Percentiles rank a stretch among this genome's conserved stretches.
phyloP scores from a whole-genome alignment of 164 flowering plant genomes.

The Vitis amurensis region DNA sequence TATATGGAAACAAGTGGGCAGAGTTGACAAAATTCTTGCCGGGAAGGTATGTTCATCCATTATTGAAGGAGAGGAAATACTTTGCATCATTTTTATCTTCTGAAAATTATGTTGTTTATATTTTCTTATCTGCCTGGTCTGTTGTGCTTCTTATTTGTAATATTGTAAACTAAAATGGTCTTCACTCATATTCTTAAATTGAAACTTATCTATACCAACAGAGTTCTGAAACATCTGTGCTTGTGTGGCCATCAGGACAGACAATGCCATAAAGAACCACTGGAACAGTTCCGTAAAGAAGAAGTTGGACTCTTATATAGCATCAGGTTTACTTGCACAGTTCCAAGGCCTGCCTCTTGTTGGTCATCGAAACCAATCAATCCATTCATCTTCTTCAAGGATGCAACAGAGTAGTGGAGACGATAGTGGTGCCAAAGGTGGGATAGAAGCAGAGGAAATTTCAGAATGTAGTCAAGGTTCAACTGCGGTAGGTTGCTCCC shows the following conservation, averaged over 20 bases:
- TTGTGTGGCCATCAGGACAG: constrained; percentile 69
- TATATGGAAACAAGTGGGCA: constrained; percentile 98
- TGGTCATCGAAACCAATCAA: constrained; percentile 37
- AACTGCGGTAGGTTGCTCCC: constrained; percentile 39
- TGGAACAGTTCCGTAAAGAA: constrained; percentile 98
- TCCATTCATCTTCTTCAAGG: constrained; percentile 46
- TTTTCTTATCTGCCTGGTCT: neutral
- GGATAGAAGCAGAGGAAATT: constrained; percentile 51
- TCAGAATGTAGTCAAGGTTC: constrained; percentile 89
- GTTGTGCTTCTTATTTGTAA: neutral
- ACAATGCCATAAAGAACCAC: constrained; percentile 99
- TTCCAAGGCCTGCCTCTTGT: constrained; percentile 48
- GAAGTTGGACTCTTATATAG: constrained; percentile 78
- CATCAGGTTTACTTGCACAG: constrained; percentile 80
- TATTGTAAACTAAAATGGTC: neutral
- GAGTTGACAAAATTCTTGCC: constrained; percentile 91
- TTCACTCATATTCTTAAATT: neutral
- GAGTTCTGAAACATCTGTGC: constrained; percentile 21
- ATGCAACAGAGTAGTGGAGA: constrained; percentile 49
- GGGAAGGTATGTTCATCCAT: constrained; percentile 61
- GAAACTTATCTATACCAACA: neutral
- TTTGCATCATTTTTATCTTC: neutral
- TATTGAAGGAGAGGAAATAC: neutral
- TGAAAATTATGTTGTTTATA: neutral
- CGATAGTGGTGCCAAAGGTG: constrained; percentile 40